A percentile compares a stretch with the other conserved stretches of the same genome.
Evolutionary conservation across 306 rosid genomes (phyloP).

Genomic region (Comarum palustre): DNA sequence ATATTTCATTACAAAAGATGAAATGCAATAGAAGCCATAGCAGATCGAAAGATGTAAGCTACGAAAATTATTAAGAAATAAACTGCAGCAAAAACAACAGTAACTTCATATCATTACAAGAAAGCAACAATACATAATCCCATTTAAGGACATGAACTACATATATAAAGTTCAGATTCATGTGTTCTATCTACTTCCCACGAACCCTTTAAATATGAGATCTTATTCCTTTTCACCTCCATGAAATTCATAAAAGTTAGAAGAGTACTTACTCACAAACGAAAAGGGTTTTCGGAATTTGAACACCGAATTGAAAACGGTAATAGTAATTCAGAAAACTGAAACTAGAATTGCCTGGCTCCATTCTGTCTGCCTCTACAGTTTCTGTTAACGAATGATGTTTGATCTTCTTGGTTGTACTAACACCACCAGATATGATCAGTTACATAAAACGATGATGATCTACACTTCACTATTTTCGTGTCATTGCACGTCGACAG

Average conservation of each 20-base stretch:
- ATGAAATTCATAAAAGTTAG: neutral
- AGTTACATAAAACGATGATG: slow-evolving; percentile 25
- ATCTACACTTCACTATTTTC: neutral
- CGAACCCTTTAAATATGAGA: slow-evolving; percentile 3
- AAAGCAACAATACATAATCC: neutral
- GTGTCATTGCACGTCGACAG: slow-evolving; percentile 21
- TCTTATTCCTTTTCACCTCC: slow-evolving; percentile 18
- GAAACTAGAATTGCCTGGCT: slow-evolving; percentile 64
- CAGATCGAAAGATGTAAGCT: neutral
- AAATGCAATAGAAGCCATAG: slow-evolving; percentile 2
- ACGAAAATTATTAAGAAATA: neutral
- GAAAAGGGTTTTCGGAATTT: slow-evolving; percentile 7
- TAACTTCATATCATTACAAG: neutral
- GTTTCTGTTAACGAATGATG: slow-evolving; percentile 14
- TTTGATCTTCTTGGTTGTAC: slow-evolving; percentile 2
- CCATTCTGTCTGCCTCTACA: slow-evolving; percentile 63
- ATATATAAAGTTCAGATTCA: slow-evolving; percentile 10
- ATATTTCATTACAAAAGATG: neutral
- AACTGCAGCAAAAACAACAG: slow-evolving; percentile 1
- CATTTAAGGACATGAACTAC: neutral
- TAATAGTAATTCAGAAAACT: slow-evolving; percentile 12
- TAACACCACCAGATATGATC: slow-evolving; percentile 4
- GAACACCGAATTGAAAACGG: neutral
- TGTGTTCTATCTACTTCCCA: slow-evolving; percentile 3
- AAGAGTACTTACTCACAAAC: neutral